Evolutionary conservation across 2,329 filamentous ascomycete genomes (phyloP), one percentile per base, ranked within the genome.

Genomic region (Fusarium compactum): DNA sequence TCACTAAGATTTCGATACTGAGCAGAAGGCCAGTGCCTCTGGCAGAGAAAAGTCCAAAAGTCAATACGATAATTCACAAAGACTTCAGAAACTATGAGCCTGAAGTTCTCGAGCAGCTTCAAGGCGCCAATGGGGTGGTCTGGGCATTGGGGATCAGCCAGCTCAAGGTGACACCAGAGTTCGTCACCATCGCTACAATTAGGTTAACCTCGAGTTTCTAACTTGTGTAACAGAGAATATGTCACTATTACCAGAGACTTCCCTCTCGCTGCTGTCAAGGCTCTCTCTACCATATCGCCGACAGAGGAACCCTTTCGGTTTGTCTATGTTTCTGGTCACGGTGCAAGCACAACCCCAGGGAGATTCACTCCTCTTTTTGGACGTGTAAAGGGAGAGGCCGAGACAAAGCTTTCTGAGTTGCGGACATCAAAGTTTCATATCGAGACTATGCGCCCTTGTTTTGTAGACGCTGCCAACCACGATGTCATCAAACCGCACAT

Each of bases 81-180:
- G 56, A 72, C 44, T 72, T 72, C 14, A 29, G 18, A 4, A 43
- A 38, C 8, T 72, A 70, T 12, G 53, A 54, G 3, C 40, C 55
- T 15, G 43, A 67, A 15, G 58, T 72, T 5, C 45, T 72, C 5
- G 38, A 51, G 4, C 60, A 71, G 7, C 12, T 71, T 2, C 53
- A 69, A 20, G 65, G 69, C 16, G 69, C 69, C 5, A 69, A 46
- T 10, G 70, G 70, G 12, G 63, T 52, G 6, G 54, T 72, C 11
- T 72, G 69, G 69, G 69, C 70, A 18, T 59, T 72, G 16, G 69
- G 70, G 4, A 58, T 72, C 24, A 72, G 70, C 16, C 70, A 70
- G 40, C 51, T 54, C 20, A 58, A 72, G 10, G 70, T 68, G 11
- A 58, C 66, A 29, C 68, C 68, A 47, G 70, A 70, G 70, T 68